phyloP scores from a whole-genome alignment of 305 asterid genomes.

The Petunia hybrid region DNA sequence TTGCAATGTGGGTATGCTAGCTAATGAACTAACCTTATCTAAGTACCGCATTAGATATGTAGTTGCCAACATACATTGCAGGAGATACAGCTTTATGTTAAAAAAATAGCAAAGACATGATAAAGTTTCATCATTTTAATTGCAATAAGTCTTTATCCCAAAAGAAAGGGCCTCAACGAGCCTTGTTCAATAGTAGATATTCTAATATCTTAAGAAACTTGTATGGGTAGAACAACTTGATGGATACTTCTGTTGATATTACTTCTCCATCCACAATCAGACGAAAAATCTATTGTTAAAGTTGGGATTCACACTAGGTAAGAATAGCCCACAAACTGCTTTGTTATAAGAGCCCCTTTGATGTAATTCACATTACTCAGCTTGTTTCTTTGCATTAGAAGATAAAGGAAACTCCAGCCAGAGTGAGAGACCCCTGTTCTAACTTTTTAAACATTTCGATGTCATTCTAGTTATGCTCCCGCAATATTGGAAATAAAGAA shows the following conservation, averaged over 20 bases:
- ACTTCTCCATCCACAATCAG: neutral
- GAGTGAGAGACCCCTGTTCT: conserved; percentile 4
- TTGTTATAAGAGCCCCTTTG: neutral
- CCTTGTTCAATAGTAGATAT: neutral
- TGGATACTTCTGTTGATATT: neutral
- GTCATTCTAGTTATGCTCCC: neutral
- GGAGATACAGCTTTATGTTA: neutral
- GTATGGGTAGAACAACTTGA: neutral
- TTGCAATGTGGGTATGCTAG: conserved; percentile 19
- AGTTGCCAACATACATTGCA: conserved; percentile 5
- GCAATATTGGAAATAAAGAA: neutral
- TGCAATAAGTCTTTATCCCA: neutral
- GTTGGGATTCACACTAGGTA: neutral
- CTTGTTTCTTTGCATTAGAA: neutral
- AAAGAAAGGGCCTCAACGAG: too few relatives aligned
- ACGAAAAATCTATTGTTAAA: neutral
- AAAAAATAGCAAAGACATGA: neutral
- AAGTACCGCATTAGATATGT: neutral
- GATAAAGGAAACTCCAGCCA: neutral
- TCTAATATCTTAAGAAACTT: neutral
- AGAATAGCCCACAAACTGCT: neutral
- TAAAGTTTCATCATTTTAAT: conserved; percentile 17
- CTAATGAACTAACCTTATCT: conserved; percentile 11
- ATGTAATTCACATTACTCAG: neutral
- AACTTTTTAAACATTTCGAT: neutral